phyloP scores from a whole-genome alignment of 164 flowering plant species.

The Platanus orientalis region DNA sequence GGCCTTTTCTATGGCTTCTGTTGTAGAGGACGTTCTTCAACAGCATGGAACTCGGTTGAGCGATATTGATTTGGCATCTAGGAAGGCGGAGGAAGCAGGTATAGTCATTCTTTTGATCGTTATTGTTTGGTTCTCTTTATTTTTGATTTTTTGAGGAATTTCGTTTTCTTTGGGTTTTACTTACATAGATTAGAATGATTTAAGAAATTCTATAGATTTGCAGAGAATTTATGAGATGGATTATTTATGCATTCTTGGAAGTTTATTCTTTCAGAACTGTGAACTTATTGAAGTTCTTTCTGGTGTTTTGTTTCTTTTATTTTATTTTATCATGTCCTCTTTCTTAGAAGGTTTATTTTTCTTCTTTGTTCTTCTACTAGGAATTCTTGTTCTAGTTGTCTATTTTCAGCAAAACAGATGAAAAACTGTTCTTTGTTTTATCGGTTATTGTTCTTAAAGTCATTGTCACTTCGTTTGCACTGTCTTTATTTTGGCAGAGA shows the following conservation, averaged over 20 bases:
- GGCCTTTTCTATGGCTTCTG: conserved; percentile 45
- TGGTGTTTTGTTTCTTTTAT: not conserved
- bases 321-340: not conserved
- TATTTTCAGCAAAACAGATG: too few species aligned
- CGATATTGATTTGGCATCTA: conserved; percentile 44
- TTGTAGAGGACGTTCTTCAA: conserved; percentile 68
- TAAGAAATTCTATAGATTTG: too few species aligned
- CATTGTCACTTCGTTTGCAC: too few species aligned
- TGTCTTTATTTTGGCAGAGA: too few species aligned
- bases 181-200: not conserved
- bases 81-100: conserved; percentile 74
- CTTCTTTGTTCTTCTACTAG: too few species aligned
- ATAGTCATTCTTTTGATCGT: conserved; percentile 6
- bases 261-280: too few species aligned
- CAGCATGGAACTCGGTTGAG: conserved; percentile 39
- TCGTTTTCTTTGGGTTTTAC: not conserved
- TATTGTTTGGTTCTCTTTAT: not conserved
- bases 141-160: not conserved
- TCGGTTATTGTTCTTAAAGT: too few species aligned
- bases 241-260: too few species aligned
- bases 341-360: too few species aligned
- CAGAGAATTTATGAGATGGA: not conserved
- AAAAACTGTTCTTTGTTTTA: too few species aligned
- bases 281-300: not conserved
- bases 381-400: too few species aligned